Conservation (phyloP, 306 rosid species). For the Psophocarpus tetragonolobus region DNA sequence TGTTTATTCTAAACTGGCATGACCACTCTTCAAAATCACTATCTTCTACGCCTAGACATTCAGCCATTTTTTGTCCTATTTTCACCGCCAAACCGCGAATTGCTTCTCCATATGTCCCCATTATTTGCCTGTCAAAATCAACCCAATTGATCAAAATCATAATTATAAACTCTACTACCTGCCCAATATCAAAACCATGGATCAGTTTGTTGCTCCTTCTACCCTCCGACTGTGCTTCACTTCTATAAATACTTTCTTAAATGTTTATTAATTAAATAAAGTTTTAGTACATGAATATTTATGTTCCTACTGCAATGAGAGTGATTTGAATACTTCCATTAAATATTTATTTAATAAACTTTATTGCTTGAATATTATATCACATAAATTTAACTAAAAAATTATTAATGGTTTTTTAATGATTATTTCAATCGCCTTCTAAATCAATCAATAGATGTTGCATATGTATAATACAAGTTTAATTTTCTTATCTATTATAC, state of each 20-base stretch:
- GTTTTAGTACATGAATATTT: no score
- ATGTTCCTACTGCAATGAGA: no score
- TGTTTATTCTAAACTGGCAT: constrained; percentile 62
- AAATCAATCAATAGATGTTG: no score
- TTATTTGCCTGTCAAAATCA: constrained; percentile 23
- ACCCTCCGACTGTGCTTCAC: not conserved
- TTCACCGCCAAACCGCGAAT: constrained; percentile 43
- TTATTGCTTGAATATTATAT: no score
- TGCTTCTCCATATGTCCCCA: constrained; percentile 43
- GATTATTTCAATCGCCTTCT: no score
- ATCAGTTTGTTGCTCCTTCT: not conserved
- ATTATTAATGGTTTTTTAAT: no score
- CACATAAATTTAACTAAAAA: no score
- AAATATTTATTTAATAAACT: no score
- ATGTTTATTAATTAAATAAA: no score
- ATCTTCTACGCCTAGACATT: constrained; percentile 43
- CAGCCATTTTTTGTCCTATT: constrained; percentile 46
- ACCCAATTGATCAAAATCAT: not conserved
- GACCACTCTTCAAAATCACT: constrained; percentile 49
- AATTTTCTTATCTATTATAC: no score
- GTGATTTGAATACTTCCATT: no score
- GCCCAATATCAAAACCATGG: not conserved
- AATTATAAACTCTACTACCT: not conserved
- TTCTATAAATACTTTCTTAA: not conserved
- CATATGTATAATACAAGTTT: no score